Base-by-base conservation (phyloP, 371 early-diverging fungal species). In the Mortierella sp. region DNA sequence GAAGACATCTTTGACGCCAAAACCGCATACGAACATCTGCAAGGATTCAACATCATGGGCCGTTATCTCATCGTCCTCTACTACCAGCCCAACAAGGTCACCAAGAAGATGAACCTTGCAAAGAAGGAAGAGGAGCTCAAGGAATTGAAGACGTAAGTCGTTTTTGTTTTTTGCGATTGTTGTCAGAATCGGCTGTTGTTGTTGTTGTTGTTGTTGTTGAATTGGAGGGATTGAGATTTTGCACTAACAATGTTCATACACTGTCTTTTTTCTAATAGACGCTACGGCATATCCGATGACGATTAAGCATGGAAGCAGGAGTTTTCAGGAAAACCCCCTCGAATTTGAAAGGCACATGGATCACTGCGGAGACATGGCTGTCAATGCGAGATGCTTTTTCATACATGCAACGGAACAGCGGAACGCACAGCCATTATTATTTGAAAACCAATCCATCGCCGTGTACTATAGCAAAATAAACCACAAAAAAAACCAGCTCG, bases 1-100 rank as follows among this genome's bases (percentile, higher is more conserved):
- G 98, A 98, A 74, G 98, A 98, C 68, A 97, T 99, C n/a, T 96
- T 93, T 78, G 98, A 98, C 80, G 98, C 99, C 43, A 97, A 98
- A 85, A 94, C 94, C 34, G 99, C 99, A 0, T 97, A 97, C 80
- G 98, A 98, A 66, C 97, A 97, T 78, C 81, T 98, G 43, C 93
- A 94, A 66, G 98, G 98, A 58, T 98, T 97, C 88, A 98, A 98
- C 79, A 94, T 99, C 70, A 92, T 96, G 88, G 97, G 97, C 5
- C 91, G 99, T 75, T 98, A 98, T 79, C 80, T 99, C 81, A 96
- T 99, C 66, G 97, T 99, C 10, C 89, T 98, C 34, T 99, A 98
- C 70, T 95, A 96, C 86, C 94, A 97, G 76, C 91, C 94, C 31
- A 92, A 93, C 79, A 93, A 96, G 87, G 89, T 92, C 66, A 91